Percentiles rank a stretch among this genome's conserved stretches.
These are phyloP conservation scores for Ophiorrhiza pumila DNA, from an alignment of 257 asterid genomes.

Conservation along the genomic window DNA sequence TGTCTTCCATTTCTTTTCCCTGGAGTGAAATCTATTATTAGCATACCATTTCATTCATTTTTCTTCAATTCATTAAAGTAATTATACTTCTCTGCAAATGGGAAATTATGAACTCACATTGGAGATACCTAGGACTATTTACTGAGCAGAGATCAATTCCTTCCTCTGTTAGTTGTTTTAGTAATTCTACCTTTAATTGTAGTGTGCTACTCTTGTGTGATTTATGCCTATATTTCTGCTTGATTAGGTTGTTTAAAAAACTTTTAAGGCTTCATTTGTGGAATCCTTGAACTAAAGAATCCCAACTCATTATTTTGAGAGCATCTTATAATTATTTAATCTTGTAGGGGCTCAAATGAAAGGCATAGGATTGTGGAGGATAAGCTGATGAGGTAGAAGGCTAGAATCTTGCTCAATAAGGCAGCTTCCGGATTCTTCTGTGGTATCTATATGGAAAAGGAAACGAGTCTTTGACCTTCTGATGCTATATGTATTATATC, in stretches of 20 bases:
- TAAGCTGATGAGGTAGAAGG: conserved; percentile 87
- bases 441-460: conserved; percentile 98
- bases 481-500: conserved; percentile 2
- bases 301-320: too few species aligned
- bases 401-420: conserved; percentile 79
- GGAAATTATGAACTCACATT: conserved; percentile 6
- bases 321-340: conserved; percentile 15
- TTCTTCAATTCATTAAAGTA: background rate
- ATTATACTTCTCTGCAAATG: background rate
- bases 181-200: background rate
- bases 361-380: conserved; percentile 81
- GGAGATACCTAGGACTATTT: too few species aligned
- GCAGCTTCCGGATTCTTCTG: conserved; percentile 98
- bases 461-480: conserved; percentile 26
- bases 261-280: background rate
- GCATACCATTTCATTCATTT: background rate
- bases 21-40: background rate
- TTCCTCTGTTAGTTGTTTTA: background rate
- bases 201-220: background rate
- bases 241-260: background rate
- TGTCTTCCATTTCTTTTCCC: background rate
- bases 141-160: too few species aligned
- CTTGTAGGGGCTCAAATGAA: conserved; percentile 79
- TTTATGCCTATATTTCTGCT: background rate
- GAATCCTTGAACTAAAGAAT: background rate